Conservation (phyloP, 139 green algal species). For the Volvox africanus region DNA sequence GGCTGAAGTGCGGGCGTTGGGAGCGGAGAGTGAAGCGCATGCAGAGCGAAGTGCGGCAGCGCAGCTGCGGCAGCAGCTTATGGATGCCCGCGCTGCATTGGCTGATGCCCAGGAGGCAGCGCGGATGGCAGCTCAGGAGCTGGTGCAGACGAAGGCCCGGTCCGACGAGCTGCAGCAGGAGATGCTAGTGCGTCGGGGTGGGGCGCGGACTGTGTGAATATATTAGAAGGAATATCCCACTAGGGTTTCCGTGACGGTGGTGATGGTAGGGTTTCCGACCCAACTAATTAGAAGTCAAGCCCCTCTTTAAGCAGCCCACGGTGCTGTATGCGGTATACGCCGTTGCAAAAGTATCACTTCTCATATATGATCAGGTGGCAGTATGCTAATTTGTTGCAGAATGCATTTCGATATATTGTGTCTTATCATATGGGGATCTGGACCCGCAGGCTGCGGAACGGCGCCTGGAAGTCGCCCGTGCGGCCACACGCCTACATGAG, state of each 20-base stretch:
- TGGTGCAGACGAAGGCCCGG: background rate
- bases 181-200: background rate
- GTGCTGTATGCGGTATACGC: too few species aligned
- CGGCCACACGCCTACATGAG: background rate
- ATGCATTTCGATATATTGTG: too few species aligned
- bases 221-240: too few species aligned
- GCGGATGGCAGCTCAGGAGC: background rate
- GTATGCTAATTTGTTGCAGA: too few species aligned
- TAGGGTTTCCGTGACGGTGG: too few species aligned
- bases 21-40: background rate
- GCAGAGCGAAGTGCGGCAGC: background rate
- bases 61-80: background rate
- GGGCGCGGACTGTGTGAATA: too few species aligned
- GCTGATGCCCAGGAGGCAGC: background rate
- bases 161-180: background rate
- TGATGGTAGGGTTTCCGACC: too few species aligned
- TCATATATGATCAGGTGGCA: too few species aligned
- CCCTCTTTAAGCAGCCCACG: too few species aligned
- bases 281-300: too few species aligned
- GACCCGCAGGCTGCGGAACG: background rate
- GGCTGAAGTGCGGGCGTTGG: background rate
- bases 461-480: background rate
- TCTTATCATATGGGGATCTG: too few species aligned
- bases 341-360: too few species aligned
- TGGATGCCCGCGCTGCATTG: background rate